Evolutionary conservation across 2,329 filamentous ascomycete species (phyloP).

Genomic region (Massarina eburnea): DNA sequence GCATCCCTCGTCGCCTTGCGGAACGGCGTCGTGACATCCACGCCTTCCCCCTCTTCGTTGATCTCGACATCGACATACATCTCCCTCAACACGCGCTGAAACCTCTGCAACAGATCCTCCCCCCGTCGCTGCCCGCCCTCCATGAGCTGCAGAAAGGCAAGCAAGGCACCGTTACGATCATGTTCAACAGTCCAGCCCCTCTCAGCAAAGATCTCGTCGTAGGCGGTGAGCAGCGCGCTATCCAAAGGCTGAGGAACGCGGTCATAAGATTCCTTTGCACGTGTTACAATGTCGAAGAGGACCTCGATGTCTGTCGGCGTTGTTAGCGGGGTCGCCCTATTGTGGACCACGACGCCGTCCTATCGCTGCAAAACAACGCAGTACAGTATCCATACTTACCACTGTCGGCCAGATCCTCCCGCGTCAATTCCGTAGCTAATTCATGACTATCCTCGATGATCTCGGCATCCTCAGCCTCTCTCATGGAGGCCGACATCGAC

Average conservation of each 20-base stretch:
- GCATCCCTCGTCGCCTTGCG: conserved; percentile 26
- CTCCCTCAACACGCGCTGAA: conserved; percentile 65
- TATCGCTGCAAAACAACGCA: too few species aligned
- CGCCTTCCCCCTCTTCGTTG: conserved; percentile 46
- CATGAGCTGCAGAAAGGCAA: conserved; percentile 77
- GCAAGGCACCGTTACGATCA: conserved; percentile 66
- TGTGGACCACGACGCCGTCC: too few species aligned
- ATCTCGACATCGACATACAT: conserved; percentile 74
- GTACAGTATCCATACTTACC: conserved; percentile 34
- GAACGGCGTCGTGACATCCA: conserved; percentile 36
- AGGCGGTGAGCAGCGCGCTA: conserved; percentile 76
- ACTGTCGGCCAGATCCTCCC: conserved; percentile 35
- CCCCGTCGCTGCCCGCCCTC: conserved; percentile 27
- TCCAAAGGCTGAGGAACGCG: conserved; percentile 56
- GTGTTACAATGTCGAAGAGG: conserved; percentile 73
- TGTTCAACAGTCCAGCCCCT: conserved; percentile 69
- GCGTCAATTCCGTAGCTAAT: conserved; percentile 44
- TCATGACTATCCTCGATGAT: conserved; percentile 43
- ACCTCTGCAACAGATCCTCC: conserved; percentile 64
- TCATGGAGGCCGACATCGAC: conserved; percentile 39
- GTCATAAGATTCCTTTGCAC: conserved; percentile 67
- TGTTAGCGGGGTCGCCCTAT: too few species aligned
- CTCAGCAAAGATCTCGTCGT: conserved; percentile 72
- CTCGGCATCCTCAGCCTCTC: conserved; percentile 15
- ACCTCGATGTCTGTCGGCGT: conserved; percentile 68